A percentile compares a stretch with the other conserved stretches of the same genome.
Evolutionary conservation across 139 green algal species (phyloP).

Genomic region (Chlorella sp.): DNA sequence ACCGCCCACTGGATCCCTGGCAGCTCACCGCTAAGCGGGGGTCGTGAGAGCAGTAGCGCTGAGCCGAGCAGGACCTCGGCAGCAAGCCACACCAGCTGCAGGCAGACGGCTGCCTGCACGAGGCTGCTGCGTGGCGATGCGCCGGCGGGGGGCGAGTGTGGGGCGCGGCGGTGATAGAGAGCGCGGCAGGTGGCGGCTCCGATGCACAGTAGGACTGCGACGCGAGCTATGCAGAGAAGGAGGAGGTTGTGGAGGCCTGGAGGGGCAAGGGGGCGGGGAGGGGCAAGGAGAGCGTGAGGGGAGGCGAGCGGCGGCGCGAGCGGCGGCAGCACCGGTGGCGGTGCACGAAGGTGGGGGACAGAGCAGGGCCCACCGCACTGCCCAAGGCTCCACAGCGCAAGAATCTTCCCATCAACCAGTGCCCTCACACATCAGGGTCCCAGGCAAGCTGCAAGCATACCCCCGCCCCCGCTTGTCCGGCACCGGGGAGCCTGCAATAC

Average conservation of each 20-base stretch:
- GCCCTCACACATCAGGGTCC: no score
- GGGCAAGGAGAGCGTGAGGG: not conserved
- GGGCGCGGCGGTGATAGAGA: not conserved
- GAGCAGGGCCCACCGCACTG: no score
- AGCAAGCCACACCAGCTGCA: constrained; percentile 31
- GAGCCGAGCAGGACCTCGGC: constrained; percentile 34
- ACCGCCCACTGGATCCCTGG: no score
- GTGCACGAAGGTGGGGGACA: no score
- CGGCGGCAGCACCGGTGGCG: not conserved
- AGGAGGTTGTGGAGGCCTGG: constrained; percentile 29
- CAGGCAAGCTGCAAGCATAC: no score
- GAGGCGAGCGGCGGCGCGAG: not conserved
- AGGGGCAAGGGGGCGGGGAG: not conserved
- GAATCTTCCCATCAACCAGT: not conserved
- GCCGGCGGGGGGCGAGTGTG: not conserved
- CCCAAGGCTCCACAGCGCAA: no score
- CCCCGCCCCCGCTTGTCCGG: not conserved
- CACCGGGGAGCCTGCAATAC: not conserved
- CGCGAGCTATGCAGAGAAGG: constrained; percentile 10
- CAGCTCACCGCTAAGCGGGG: not conserved
- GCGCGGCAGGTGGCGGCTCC: not conserved
- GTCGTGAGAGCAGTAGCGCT: constrained; percentile 4
- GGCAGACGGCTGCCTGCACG: constrained; percentile 17
- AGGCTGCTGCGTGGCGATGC: not conserved
- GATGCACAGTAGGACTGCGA: constrained; percentile 12